These are phyloP conservation scores for Russula foetens DNA, from an alignment of 768 basidiomycete species.

Conservation along the genomic window DNA sequence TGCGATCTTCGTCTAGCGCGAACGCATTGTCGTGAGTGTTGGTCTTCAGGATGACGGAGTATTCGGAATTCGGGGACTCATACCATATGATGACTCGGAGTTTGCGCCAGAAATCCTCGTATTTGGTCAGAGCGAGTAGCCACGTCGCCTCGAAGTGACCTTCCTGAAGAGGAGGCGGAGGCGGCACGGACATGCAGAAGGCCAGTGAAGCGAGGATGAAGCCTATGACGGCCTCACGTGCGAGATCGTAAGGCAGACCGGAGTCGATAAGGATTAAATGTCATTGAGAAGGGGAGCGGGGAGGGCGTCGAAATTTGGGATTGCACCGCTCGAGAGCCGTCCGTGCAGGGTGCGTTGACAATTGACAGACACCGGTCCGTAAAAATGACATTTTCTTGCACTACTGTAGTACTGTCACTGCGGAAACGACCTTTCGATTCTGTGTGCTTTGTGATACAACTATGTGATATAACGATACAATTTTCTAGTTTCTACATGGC, in stretches of 20 bases:
- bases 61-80: slow-evolving; percentile 38
- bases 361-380: slow-evolving; percentile 75
- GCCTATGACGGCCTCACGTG: no score
- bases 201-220: no score
- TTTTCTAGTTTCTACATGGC: no score
- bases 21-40: slow-evolving; percentile 64
- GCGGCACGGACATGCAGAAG: slow-evolving; percentile 29
- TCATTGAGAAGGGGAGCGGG: neutral
- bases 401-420: no score
- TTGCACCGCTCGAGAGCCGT: slow-evolving; percentile 73
- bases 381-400: slow-evolving; percentile 77
- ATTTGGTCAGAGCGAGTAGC: slow-evolving; percentile 72
- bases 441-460: no score
- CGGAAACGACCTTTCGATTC: no score
- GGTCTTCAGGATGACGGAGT: slow-evolving; percentile 32
- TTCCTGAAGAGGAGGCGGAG: slow-evolving; percentile 48
- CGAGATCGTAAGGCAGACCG: no score
- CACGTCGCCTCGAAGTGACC: slow-evolving; percentile 68
- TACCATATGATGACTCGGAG: slow-evolving; percentile 59
- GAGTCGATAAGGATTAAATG: no score
- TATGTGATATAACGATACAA: no score
- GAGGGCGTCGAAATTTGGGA: slow-evolving; percentile 38
- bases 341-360: slow-evolving; percentile 58
- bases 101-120: slow-evolving; percentile 85
- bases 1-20: slow-evolving; percentile 47